phyloP scores from a whole-genome alignment of 108 stramenopile genomes.

The Fragilaria crotonensis region DNA sequence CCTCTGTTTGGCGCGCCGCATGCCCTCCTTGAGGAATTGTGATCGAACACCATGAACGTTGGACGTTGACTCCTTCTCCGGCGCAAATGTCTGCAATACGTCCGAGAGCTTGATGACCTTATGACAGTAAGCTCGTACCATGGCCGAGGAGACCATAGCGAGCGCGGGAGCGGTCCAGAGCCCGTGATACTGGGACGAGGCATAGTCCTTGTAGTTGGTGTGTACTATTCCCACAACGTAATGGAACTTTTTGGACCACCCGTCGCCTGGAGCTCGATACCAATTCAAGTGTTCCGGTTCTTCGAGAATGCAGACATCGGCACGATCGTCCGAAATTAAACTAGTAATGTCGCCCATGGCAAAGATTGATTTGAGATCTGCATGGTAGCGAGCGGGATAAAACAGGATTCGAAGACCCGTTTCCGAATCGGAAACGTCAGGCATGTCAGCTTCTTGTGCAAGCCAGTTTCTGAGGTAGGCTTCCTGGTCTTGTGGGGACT shows the following conservation, averaged over 20 bases:
- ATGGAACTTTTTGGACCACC: constrained; percentile 81
- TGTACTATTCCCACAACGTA: constrained; percentile 92
- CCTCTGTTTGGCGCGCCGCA: background rate
- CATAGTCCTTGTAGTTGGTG: constrained; percentile 92
- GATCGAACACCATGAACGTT: constrained; percentile 93
- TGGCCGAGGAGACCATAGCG: constrained; percentile 49
- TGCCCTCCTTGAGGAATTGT: constrained; percentile 64
- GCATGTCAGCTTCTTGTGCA: constrained; percentile 10
- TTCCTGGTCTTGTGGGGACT: constrained; percentile 61
- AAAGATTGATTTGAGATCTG: constrained; percentile 72
- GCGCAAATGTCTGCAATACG: constrained; percentile 56
- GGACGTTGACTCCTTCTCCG: constrained; percentile 66
- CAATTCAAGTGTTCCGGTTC: constrained; percentile 97
- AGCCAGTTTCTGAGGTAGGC: constrained; percentile 65
- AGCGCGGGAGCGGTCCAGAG: constrained; percentile 68
- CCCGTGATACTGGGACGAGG: constrained; percentile 47
- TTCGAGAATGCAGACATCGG: constrained; percentile 87
- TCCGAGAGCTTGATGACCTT: constrained; percentile 71
- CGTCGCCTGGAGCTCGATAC: constrained; percentile 50
- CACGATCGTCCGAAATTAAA: constrained; percentile 52
- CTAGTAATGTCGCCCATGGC: constrained; percentile 73
- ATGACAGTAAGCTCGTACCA: constrained; percentile 81
- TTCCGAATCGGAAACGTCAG: constrained; percentile 6
- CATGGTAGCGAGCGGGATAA: constrained; percentile 69
- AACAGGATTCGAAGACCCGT: constrained; percentile 40